phyloP scores from a whole-genome alignment of 306 rosid species.

The Medicago lupulina region DNA sequence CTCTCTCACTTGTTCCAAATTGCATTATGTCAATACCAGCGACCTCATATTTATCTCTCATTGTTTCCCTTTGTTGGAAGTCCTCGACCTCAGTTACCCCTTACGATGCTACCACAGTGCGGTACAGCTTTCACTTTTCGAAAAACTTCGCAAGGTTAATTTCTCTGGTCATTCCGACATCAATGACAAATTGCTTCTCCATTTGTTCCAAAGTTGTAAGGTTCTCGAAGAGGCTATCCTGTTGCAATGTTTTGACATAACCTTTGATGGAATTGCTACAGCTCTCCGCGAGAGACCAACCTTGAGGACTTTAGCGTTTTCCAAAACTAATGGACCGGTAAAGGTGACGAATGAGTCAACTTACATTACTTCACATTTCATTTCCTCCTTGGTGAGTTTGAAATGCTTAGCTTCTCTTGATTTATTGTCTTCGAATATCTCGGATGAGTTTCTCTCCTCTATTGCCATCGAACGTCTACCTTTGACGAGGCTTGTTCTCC shows the following conservation, averaged over 20 bases:
- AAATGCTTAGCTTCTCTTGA: neutral
- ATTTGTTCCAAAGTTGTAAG: neutral
- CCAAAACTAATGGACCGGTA: neutral
- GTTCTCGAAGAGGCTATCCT: neutral
- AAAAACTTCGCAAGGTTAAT: neutral
- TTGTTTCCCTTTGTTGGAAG: neutral
- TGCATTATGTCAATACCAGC: too few species aligned
- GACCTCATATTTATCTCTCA: neutral
- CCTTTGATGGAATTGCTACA: neutral
- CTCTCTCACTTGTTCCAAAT: too few species aligned
- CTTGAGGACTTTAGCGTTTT: neutral
- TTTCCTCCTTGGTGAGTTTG: neutral
- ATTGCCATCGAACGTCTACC: neutral
- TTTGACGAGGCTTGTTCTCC: neutral
- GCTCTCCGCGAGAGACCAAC: neutral
- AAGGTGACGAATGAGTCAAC: too few species aligned
- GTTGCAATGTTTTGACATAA: neutral
- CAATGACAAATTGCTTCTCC: neutral
- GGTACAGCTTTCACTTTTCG: neutral
- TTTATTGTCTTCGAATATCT: neutral
- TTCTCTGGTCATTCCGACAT: neutral
- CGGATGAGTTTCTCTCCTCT: neutral
- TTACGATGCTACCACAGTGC: neutral
- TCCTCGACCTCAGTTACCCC: neutral
- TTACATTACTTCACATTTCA: neutral